Base-by-base conservation (phyloP, 2,329 filamentous ascomycete species). In the Emmonsia crescens region DNA sequence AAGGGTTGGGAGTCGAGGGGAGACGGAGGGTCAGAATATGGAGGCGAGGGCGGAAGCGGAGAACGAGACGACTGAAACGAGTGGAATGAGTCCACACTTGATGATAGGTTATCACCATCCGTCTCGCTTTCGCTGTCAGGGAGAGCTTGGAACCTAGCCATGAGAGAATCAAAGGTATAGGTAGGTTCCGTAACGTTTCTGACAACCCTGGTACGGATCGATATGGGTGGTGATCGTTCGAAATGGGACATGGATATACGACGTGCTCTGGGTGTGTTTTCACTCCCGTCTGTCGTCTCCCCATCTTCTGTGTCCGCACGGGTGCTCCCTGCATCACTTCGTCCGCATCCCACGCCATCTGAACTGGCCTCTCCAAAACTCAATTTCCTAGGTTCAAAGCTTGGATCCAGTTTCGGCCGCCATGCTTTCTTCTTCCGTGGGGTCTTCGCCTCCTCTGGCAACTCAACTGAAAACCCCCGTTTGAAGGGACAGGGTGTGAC, bases 401-500 rank as follows among this genome's bases (percentile, higher is more conserved):
- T 60, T 55, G n/a, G 60, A 6, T 60, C 58, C 19, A 58, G 76
- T 69, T 82, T 81, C 1, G 87, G 85, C 33, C 81, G 86, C 85
- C 88, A 90, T 16, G 88, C 85, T 65, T 81, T 84, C 75, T 86
- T 88, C 69, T 81, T 85, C 59, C 84, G 77, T 1, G 86, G 87
- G 0, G 83, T 83, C 66, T 83, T 80, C 12, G 86, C 85, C 61
- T 82, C 80, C 67, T 89, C 85, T 0, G 89, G 89, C 21, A 94
- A 76, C 58, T 87, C 82, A 12, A 93, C 85, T 0, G 84, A 86
- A 68, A 95, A 95, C 2, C 83, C 82, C 63, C 91, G 82, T 68
- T 86, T 82, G 72, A 96, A 96, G 0, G 92, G 92, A 72, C 91
- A 96, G 52, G 86, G 83, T 0, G 92, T 96, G 70, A 89, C 89